These are phyloP conservation scores for Ulmus americana DNA, from an alignment of 331 rosid species.

Conservation along the genomic window DNA sequence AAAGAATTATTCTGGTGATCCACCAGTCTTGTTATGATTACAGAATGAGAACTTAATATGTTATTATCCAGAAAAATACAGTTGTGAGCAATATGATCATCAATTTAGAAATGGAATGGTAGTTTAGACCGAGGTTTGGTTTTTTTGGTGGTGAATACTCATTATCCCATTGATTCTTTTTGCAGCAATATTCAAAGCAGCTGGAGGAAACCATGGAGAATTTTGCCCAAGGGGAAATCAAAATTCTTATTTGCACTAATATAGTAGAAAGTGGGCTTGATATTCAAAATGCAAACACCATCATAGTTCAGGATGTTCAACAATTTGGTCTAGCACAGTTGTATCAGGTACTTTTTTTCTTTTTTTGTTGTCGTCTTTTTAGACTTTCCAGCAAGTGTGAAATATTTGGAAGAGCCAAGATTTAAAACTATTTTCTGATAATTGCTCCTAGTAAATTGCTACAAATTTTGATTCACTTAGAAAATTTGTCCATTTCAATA, in stretches of 20 bases:
- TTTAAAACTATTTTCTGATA: neutral
- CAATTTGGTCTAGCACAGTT: slow-evolving; percentile 93
- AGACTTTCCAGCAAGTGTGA: neutral
- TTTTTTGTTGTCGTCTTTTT: neutral
- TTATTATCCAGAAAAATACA: too few species aligned
- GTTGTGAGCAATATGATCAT: too few species aligned
- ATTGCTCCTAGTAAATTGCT: neutral
- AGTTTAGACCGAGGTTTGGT: too few species aligned
- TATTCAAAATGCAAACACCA: slow-evolving; percentile 97
- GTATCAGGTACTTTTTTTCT: slow-evolving; percentile 66
- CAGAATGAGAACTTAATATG: too few species aligned
- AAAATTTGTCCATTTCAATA: neutral
- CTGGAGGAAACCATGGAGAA: slow-evolving; percentile 93
- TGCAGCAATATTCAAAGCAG: slow-evolving; percentile 81
- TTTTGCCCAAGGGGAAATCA: slow-evolving; percentile 73
- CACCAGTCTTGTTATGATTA: too few species aligned
- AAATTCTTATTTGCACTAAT: slow-evolving; percentile 75
- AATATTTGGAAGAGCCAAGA: too few species aligned
- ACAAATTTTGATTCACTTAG: neutral
- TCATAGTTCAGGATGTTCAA: slow-evolving; percentile 92
- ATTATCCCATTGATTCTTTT: slow-evolving; percentile 6
- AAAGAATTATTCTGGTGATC: too few species aligned
- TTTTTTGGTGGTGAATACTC: neutral
- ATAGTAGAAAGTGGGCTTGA: slow-evolving; percentile 98
- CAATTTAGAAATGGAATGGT: too few species aligned